Conservation (phyloP, 2,329 filamentous ascomycete genomes). For the Paraphoma chrysanthemicola region DNA sequence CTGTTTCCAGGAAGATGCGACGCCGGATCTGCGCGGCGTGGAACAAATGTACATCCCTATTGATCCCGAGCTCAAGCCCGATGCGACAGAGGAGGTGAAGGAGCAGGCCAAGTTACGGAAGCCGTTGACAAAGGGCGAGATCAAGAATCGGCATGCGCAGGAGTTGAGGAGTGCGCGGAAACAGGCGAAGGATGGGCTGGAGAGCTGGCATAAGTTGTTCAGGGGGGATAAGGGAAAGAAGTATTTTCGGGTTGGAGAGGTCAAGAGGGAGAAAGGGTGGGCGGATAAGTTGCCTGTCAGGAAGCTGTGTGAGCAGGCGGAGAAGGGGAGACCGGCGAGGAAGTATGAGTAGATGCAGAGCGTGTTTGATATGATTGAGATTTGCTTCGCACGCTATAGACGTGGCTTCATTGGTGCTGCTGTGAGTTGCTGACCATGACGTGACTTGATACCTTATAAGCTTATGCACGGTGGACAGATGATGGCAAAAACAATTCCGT, state of each 20-base stretch:
- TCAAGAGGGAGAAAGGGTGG: conserved; percentile 69
- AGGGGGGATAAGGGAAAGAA: conserved; percentile 70
- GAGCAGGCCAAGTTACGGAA: conserved; percentile 33
- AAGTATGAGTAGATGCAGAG: conserved; percentile 35
- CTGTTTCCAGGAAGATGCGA: conserved; percentile 87
- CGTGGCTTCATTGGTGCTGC: no score
- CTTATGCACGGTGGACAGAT: no score
- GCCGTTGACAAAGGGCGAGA: conserved; percentile 36
- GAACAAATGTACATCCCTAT: conserved; percentile 82
- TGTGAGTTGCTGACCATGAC: no score
- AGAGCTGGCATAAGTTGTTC: conserved; percentile 87
- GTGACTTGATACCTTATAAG: no score
- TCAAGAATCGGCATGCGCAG: conserved; percentile 62
- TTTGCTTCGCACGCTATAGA: no score
- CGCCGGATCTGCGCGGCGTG: conserved; percentile 82
- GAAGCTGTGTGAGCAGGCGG: conserved; percentile 74
- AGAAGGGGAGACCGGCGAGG: conserved; percentile 68
- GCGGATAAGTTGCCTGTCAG: conserved; percentile 64
- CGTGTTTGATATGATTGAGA: background rate
- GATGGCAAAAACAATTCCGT: no score
- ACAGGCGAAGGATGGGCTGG: conserved; percentile 71
- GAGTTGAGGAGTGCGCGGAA: conserved; percentile 71
- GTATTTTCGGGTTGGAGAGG: conserved; percentile 80
- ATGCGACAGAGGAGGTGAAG: conserved; percentile 27
- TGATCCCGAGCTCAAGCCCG: conserved; percentile 58